These are phyloP conservation scores for Erodium texanum DNA, from an alignment of 441 rosid species.

Conservation along the genomic window DNA sequence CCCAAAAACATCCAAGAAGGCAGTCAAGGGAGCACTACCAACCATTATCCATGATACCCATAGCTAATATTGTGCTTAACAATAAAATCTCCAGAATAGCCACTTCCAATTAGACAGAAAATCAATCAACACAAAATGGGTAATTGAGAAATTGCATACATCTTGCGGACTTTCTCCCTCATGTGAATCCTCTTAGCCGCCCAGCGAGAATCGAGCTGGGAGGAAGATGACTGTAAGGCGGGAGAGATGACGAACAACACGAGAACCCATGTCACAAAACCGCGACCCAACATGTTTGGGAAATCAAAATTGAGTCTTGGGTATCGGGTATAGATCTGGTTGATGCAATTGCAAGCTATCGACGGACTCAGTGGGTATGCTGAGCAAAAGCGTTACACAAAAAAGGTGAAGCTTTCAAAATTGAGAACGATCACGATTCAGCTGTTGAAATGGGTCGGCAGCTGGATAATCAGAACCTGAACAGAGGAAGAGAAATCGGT, in stretches of 20 bases:
- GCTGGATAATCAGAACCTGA: neutral
- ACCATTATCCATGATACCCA: neutral
- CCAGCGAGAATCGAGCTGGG: conserved; percentile 39
- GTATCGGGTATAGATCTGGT: neutral
- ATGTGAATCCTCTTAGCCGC: conserved; percentile 49
- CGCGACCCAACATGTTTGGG: conserved; percentile 20
- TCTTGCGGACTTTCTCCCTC: conserved; percentile 74
- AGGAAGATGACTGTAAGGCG: conserved; percentile 25
- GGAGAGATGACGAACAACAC: conserved; percentile 39
- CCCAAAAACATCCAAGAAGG: neutral
- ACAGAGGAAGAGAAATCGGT: neutral
- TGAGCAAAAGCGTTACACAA: too few species aligned
- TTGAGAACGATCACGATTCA: neutral
- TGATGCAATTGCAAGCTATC: neutral
- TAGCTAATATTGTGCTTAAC: neutral
- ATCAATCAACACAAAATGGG: neutral
- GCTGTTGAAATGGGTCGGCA: neutral
- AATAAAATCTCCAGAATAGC: neutral
- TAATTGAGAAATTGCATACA: conserved; percentile 34
- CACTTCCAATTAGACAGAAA: neutral
- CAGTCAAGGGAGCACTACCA: neutral
- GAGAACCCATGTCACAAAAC: conserved; percentile 26
- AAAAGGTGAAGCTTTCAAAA: neutral
- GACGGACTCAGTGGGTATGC: neutral
- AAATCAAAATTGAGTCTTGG: neutral